A percentile compares a stretch with the other conserved stretches of the same genome.
Conservation (phyloP, 2,329 filamentous ascomycete species). For the Immersiporthe knoxdaviesiana region DNA sequence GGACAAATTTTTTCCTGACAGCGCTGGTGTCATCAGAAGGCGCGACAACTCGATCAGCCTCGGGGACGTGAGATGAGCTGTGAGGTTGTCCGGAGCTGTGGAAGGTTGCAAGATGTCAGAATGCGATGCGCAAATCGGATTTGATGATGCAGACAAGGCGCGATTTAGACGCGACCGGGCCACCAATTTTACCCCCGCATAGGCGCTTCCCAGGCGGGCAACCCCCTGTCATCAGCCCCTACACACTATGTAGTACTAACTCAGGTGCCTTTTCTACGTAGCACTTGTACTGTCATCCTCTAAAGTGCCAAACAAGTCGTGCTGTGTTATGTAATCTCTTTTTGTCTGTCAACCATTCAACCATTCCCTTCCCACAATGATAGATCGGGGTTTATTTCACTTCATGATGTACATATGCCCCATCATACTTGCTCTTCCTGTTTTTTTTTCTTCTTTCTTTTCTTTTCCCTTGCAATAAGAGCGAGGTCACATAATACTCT, state of each 20-base stretch:
- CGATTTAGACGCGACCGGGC: conserved; percentile 28
- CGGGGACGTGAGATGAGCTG: neutral
- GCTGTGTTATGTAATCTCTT: neutral
- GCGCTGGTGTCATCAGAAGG: neutral
- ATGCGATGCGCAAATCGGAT: conserved; percentile 17
- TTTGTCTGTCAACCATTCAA: neutral
- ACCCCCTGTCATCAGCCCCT: conserved; percentile 12
- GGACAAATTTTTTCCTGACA: conserved; percentile 11
- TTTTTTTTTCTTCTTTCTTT: neutral
- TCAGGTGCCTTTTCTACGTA: too few relatives aligned
- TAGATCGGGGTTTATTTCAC: neutral
- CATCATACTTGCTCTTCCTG: neutral
- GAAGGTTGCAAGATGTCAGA: conserved; percentile 8
- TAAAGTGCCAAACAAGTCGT: neutral
- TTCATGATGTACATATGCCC: neutral
- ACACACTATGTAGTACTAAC: too few relatives aligned
- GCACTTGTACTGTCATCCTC: neutral
- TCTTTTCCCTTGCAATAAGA: neutral
- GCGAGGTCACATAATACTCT: neutral
- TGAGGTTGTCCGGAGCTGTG: neutral
- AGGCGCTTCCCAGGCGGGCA: conserved; percentile 1
- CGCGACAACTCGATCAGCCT: neutral
- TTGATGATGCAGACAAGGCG: conserved; percentile 29
- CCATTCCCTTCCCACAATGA: neutral
- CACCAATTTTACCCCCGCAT: conserved; percentile 19